A percentile compares a stretch with the other conserved stretches of the same genome.
These are phyloP conservation scores for Eragrostis curvula DNA, from an alignment of 176 grass and related monocot genomes.

Conservation along the genomic window DNA sequence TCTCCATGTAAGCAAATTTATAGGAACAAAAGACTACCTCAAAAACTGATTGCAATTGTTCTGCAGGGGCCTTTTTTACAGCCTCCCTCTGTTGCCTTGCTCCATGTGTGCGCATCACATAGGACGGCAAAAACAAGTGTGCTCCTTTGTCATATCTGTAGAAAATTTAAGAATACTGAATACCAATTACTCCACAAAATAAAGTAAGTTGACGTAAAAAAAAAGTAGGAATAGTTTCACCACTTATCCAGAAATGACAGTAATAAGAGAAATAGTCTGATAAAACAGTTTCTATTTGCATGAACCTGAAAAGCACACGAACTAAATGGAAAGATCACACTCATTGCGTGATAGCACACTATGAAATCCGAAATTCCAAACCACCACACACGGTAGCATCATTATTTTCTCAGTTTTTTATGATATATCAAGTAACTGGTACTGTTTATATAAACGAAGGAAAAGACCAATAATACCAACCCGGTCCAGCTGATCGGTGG, in stretches of 20 bases:
- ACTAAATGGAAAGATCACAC: constrained; percentile 8
- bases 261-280: constrained; percentile 17
- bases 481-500: constrained; percentile 84
- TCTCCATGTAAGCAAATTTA: constrained; percentile 9
- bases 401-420: not conserved
- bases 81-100: constrained; percentile 85
- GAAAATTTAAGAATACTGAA: constrained; percentile 31
- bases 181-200: constrained; percentile 21
- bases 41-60: constrained; percentile 79
- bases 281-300: constrained; percentile 14
- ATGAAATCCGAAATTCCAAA: not conserved
- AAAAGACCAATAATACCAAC: constrained; percentile 52
- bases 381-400: not conserved
- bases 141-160: constrained; percentile 89
- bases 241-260: not conserved
- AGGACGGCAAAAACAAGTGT: constrained; percentile 92
- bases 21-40: constrained; percentile 50
- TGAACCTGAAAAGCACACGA: constrained; percentile 8
- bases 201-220: not conserved
- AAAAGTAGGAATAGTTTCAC: constrained; percentile 8
- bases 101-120: constrained; percentile 89
- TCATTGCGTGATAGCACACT: constrained; percentile 5
- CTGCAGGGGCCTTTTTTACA: constrained; percentile 69
- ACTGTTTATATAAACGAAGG: constrained; percentile 8
- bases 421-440: not conserved